Percentiles rank a stretch among this genome's conserved stretches.
These are phyloP conservation scores for Suhomyces sp. DNA, from an alignment of 805 yeast genomes.

Conservation along the genomic window DNA sequence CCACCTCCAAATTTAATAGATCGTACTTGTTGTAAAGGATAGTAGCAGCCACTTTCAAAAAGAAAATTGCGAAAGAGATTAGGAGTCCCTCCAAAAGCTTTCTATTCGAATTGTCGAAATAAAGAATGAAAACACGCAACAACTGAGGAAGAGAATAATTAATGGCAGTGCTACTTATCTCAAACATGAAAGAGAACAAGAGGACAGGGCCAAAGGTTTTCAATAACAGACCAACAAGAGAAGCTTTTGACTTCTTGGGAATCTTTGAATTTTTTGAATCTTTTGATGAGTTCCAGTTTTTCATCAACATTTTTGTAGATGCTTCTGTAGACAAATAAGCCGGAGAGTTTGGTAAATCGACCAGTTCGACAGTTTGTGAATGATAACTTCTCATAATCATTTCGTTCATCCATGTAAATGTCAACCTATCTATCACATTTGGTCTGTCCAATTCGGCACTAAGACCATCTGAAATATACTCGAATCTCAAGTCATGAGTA, in stretches of 20 bases:
- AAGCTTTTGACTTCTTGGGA: slow-evolving; percentile 7
- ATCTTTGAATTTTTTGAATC: slow-evolving; percentile 1
- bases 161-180: slow-evolving; percentile 21
- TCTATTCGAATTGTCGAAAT: slow-evolving; percentile 47
- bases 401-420: slow-evolving; percentile 50
- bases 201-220: slow-evolving; percentile 29
- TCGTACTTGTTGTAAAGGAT: slow-evolving; percentile 68
- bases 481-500: slow-evolving; percentile 32
- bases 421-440: slow-evolving; percentile 36
- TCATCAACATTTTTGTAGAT: slow-evolving; percentile 16
- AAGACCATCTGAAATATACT: slow-evolving; percentile 24
- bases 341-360: slow-evolving; percentile 32
- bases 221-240: slow-evolving; percentile 18
- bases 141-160: slow-evolving; percentile 82
- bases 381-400: slow-evolving; percentile 40
- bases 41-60: slow-evolving; percentile 59
- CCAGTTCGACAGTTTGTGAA: slow-evolving; percentile 36
- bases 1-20: slow-evolving; percentile 53
- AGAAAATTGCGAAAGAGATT: slow-evolving; percentile 64
- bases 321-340: slow-evolving; percentile 22
- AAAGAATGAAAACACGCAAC: slow-evolving; percentile 61
- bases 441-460: slow-evolving; percentile 19
- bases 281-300: slow-evolving; percentile 15
- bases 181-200: slow-evolving; percentile 21
- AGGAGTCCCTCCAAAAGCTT: slow-evolving; percentile 61